Evolutionary conservation across 2,329 filamentous ascomycete species (phyloP), one percentile per base, ranked within the genome.

Genomic region (Cordyceps militaris): DNA sequence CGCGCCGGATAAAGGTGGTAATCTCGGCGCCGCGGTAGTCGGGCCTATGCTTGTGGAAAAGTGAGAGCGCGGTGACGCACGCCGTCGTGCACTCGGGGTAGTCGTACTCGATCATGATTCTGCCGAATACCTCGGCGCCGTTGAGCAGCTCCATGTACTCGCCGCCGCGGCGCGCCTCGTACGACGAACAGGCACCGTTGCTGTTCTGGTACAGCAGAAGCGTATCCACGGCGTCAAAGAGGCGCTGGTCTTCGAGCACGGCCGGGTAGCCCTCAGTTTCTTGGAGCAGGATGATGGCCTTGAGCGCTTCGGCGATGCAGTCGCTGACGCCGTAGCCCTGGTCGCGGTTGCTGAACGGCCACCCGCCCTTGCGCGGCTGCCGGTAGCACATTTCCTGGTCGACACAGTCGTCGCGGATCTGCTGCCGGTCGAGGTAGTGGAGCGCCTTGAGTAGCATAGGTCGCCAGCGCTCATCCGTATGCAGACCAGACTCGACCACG

Each of bases 21-120:
- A 99, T 93, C 60, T 97, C 93, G 0, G 80, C 71, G 0, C 81
- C 69, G 51, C 93, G 83, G 71, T 99, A 96, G 28, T 87, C 76
- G 0, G 93, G 91, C 77, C 91, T 95, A 70, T 89, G 80, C 66
- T 87, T 81, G 63, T 83, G 82, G 76, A 97, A 97, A 2, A 93
- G 78, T 4, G 87, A 88, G 21, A 99, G 78, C 0, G 89, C 91
- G 1, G 90, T 97, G 3, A 99, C 88, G 30, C 91, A 91, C 1
- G 94, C 92, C 2, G 94, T 97, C 0, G 94, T 99, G 76, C 94
- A 99, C 72, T 99, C 94, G 0, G 93, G 91, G 67, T 99, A 97
- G 70, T 96, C 91, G 70, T 99, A 99, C 69, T 97, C 93, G 56
- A 99, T 87, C 94, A 99, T 99, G 74, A 99, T 99, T 21, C 86